Conservation (phyloP, 139 green algal species). For the Prasinococcaceae sp. region DNA sequence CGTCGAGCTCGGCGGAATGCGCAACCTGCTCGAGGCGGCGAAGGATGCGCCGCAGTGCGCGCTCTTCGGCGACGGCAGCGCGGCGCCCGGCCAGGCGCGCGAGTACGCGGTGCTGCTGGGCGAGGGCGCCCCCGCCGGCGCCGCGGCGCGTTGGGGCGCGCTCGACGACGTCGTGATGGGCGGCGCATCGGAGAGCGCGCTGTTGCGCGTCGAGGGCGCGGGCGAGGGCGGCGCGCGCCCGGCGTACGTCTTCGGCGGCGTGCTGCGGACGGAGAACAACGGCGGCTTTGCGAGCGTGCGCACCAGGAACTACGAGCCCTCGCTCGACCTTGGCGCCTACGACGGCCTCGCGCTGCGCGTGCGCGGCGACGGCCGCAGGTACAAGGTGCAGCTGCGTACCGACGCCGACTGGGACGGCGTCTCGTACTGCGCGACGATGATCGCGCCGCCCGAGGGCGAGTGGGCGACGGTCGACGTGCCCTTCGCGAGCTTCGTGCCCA, state of each 20-base stretch:
- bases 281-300: constrained; percentile 64
- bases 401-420: constrained; percentile 68
- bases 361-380: constrained; percentile 44
- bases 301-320: constrained; percentile 61
- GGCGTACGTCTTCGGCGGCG: constrained; percentile 45
- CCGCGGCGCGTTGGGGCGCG: no score
- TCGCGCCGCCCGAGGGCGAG: constrained; percentile 39
- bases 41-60: no score
- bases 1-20: constrained; percentile 15
- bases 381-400: constrained; percentile 74
- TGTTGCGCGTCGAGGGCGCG: constrained; percentile 24
- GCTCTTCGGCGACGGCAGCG: no score
- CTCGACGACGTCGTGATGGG: constrained; percentile 96
- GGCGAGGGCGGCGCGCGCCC: constrained; percentile 38
- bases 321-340: constrained; percentile 49
- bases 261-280: constrained; percentile 61
- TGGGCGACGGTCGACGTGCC: constrained; percentile 63
- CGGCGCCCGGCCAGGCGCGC: no score
- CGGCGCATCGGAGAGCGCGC: constrained; percentile 42
- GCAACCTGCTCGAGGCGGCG: no score
- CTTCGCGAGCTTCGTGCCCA: constrained; percentile 64
- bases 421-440: constrained; percentile 60
- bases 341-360: constrained; percentile 57
- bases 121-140: no score
- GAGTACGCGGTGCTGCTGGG: no score